Conservation (phyloP, 2,329 filamentous ascomycete genomes). For the Epichloe amarillans region DNA sequence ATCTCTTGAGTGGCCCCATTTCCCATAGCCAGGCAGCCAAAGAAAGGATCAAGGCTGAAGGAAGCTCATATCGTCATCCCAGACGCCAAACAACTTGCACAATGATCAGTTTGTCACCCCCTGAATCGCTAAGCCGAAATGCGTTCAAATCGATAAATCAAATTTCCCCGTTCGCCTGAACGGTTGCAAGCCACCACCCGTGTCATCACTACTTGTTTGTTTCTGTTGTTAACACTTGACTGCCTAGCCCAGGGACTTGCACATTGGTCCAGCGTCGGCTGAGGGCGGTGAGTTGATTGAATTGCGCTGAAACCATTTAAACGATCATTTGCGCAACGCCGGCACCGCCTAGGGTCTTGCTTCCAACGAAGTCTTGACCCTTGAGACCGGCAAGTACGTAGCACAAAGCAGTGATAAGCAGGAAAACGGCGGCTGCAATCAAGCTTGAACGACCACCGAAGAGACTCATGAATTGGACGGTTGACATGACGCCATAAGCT, state of each 20-base stretch:
- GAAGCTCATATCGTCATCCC: constrained; percentile 16
- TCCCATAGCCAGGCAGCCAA: background rate
- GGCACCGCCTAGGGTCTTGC: constrained; percentile 89
- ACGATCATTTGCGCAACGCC: constrained; percentile 98
- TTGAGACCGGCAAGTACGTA: constrained; percentile 70
- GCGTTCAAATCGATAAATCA: background rate
- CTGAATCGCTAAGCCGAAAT: background rate
- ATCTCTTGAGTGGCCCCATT: background rate
- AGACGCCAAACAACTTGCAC: constrained; percentile 17
- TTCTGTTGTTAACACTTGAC: background rate
- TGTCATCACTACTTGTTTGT: background rate
- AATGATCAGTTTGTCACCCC: constrained; percentile 7
- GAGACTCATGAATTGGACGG: constrained; percentile 75
- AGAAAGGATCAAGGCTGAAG: constrained; percentile 7
- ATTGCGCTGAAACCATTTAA: constrained; percentile 27
- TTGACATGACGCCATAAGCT: constrained; percentile 70
- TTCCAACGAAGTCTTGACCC: constrained; percentile 76
- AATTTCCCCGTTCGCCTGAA: background rate
- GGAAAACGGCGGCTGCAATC: constrained; percentile 73
- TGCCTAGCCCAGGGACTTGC: background rate
- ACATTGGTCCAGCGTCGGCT: background rate
- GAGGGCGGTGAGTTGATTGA: background rate
- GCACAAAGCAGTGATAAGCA: constrained; percentile 64
- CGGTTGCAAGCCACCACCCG: background rate
- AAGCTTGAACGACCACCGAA: constrained; percentile 52